Conservation (phyloP, 2,329 filamentous ascomycete genomes). For the Fusarium zealandicum region DNA sequence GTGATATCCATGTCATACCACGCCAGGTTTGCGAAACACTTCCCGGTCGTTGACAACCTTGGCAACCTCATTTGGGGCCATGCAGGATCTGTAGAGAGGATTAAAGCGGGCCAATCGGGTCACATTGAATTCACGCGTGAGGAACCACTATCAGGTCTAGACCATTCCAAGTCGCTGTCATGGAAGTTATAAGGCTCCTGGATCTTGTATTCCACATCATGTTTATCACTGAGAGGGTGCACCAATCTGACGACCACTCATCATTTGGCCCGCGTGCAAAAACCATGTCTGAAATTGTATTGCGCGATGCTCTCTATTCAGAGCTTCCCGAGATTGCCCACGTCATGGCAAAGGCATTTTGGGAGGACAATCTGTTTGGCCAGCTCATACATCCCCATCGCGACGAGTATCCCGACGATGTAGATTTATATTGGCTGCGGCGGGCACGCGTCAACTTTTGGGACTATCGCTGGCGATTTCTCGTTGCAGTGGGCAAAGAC, state of each 20-base stretch:
- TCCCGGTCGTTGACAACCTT: not conserved
- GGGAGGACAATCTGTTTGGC: conserved; percentile 46
- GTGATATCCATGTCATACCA: too few relatives aligned
- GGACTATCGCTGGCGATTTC: conserved; percentile 40
- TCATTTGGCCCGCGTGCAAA: too few relatives aligned
- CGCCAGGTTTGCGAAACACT: conserved; percentile 3
- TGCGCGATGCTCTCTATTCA: conserved; percentile 29
- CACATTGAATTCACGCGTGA: not conserved
- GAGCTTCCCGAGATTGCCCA: conserved; percentile 43
- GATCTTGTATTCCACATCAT: not conserved
- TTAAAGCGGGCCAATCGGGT: conserved; percentile 17
- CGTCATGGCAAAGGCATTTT: conserved; percentile 44
- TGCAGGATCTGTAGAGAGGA: not conserved
- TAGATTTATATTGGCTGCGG: conserved; percentile 43
- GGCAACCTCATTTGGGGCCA: conserved; percentile 8
- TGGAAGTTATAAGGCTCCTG: conserved; percentile 10
- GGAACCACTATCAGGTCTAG: not conserved
- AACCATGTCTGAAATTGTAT: conserved; percentile 19
- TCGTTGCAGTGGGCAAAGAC: conserved; percentile 40
- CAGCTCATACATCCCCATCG: conserved; percentile 47
- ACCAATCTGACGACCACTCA: not conserved
- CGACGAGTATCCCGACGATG: conserved; percentile 42
- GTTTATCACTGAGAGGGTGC: too few relatives aligned
- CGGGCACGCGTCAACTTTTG: conserved; percentile 39
- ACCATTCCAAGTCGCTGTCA: not conserved